phyloP scores from a whole-genome alignment of 306 rosid species.

The Quillaja saponaria region DNA sequence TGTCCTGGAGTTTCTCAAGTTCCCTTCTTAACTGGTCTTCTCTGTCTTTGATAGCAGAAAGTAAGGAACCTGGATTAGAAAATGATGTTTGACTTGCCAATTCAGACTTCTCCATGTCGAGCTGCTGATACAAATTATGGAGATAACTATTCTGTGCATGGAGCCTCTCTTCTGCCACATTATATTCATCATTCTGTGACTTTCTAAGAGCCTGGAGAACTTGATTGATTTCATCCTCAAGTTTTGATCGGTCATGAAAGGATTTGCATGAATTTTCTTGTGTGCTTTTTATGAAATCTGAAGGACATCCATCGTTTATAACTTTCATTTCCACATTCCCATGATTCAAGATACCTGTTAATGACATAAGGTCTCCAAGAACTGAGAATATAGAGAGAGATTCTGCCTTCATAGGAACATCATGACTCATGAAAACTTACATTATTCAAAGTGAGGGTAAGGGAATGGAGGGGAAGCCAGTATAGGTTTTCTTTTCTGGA shows the following conservation, averaged over 20 bases:
- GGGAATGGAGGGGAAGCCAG: too few relatives aligned
- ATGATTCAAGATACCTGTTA: slow-evolving; percentile 40
- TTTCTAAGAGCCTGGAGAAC: slow-evolving; percentile 54
- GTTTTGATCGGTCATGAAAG: slow-evolving; percentile 38
- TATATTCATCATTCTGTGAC: slow-evolving; percentile 66
- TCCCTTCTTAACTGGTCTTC: slow-evolving; percentile 62
- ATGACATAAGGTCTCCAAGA: slow-evolving; percentile 23
- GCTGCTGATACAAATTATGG: slow-evolving; percentile 54
- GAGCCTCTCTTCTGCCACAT: slow-evolving; percentile 61
- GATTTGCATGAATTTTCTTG: slow-evolving; percentile 29
- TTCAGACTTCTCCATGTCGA: slow-evolving; percentile 53
- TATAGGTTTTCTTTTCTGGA: neutral
- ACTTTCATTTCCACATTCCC: slow-evolving; percentile 37
- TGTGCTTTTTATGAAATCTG: slow-evolving; percentile 25
- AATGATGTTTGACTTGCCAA: slow-evolving; percentile 43
- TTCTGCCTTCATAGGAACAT: too few relatives aligned
- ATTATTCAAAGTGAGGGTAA: too few relatives aligned
- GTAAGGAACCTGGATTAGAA: slow-evolving; percentile 35
- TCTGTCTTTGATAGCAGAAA: slow-evolving; percentile 43
- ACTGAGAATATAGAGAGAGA: slow-evolving; percentile 6
- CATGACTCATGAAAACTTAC: too few relatives aligned
- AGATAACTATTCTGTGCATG: slow-evolving; percentile 55
- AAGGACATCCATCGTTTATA: slow-evolving; percentile 22
- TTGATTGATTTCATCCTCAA: slow-evolving; percentile 55
- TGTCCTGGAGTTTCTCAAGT: slow-evolving; percentile 46